Evolutionary conservation across 345 rosid genomes (phyloP), one percentile per base, ranked within the genome.

Genomic region (Melastoma malabathricum): DNA sequence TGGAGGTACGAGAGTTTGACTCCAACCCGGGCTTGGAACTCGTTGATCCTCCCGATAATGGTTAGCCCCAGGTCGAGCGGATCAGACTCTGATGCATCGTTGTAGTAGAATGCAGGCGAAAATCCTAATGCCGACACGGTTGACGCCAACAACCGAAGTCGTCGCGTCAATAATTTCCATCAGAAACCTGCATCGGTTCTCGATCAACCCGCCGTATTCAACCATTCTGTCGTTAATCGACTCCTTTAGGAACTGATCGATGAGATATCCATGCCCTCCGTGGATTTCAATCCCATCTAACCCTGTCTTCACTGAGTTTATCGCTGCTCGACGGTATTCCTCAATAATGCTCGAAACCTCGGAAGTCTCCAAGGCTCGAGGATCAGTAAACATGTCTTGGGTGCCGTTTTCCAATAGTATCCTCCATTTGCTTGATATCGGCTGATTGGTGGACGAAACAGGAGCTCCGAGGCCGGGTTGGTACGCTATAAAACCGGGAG

Each of bases 281-380:
- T 83, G 97, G 58, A 86, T 75, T 77, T 89, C 95, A 55, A 86
- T 64, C 20, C 94, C 95, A 62, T 86, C 90, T 47, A 89, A 89
- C 34, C 84, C 97, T 69, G 97, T 96, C 70, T 61, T 64, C 59
- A 83, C 80, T 44, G 96, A 88, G 46, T 83, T 86, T 31, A 75
- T 0, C 45, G 94, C 88, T 12, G 80, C 75, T 54, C 13, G 63
- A 59, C 86, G 67, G 56, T 83, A 89, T 27, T 75, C 60, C 56
- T 81, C 68, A 18, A 81, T 82, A 18, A 81, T 68, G 20, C 44
- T 65, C 17, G 58, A 62, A 64, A 89, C 73, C 58, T 89, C 90
- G 4, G 58, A 59, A 12, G 67, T 65, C 60, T 68, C 43, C 41
- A 89, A 20, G 48, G 70, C 61, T 46, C 69, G 70, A 4, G 94